A percentile compares a stretch with the other conserved stretches of the same genome.
These are phyloP conservation scores for Talaromyces sp. DNA, from an alignment of 2,329 filamentous ascomycete species.

Conservation along the genomic window DNA sequence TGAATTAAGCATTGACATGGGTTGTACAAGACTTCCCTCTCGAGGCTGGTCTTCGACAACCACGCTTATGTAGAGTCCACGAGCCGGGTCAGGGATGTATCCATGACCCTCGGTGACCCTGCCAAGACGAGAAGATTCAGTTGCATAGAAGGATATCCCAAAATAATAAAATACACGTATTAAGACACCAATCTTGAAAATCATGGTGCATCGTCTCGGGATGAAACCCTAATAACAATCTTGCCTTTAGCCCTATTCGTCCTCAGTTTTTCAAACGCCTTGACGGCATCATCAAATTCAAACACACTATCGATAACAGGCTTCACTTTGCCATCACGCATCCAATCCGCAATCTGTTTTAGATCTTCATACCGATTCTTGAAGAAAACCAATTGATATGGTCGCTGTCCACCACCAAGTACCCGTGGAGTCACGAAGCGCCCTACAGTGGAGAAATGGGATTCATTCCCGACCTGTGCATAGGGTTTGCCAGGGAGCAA, in stretches of 20 bases:
- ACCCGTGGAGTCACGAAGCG: conserved; percentile 43
- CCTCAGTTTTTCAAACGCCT: conserved; percentile 56
- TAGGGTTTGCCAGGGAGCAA: conserved; percentile 48
- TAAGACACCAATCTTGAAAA: background rate
- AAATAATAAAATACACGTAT: background rate
- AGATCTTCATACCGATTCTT: conserved; percentile 43
- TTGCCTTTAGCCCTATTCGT: conserved; percentile 55
- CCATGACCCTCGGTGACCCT: background rate
- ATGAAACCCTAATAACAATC: conserved; percentile 45
- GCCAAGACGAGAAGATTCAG: background rate
- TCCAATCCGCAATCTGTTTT: conserved; percentile 49
- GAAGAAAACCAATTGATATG: conserved; percentile 31
- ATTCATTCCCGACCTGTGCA: conserved; percentile 47
- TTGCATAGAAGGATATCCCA: no score
- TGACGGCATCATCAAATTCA: conserved; percentile 51
- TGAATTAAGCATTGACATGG: background rate
- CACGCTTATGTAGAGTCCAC: no score
- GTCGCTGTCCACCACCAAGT: conserved; percentile 47
- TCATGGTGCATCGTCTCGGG: background rate
- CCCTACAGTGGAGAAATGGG: conserved; percentile 27
- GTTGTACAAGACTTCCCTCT: background rate
- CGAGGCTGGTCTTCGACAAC: no score
- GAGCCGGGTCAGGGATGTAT: background rate
- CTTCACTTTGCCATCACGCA: conserved; percentile 56
- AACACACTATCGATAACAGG: conserved; percentile 53